Base-by-base conservation (phyloP, 2,329 filamentous ascomycete genomes). In the Aspergillus ruber region DNA sequence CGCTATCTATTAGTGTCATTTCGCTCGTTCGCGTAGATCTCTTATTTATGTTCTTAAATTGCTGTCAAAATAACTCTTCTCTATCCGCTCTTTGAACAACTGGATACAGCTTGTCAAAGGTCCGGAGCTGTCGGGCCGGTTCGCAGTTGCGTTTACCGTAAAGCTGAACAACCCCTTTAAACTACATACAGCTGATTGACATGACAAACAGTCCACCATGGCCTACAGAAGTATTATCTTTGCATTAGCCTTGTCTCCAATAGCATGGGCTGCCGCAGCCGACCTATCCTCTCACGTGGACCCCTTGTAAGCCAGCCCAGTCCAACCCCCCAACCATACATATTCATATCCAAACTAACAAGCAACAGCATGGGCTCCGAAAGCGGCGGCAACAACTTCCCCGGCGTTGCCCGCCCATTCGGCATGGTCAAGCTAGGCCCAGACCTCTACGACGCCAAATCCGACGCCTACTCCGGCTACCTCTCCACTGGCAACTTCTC, bases 401-500 rank as follows among this genome's bases (percentile, higher is more conserved):
- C 70, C 9, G 71, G 70, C 6, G 69, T 58, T 6, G 65, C 64
- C 17, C 57, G 64, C 15, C 71, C 71, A 1, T 74, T 72, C 42
- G 68, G 68, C 3, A 66, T 73, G 47, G 69, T 69, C 38, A 74
- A 74, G 44, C 54, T 72, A 12, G 71, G 71, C 9, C 70, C 71
- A 27, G 71, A 74, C 52, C 65, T 71, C 2, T 51, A 54, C 7
- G 59, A 57, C 6, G 56, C 56, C 3, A 58, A 61, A 18, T 62
- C 60, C n/a, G 69, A 71, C 33, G 57, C 65, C 49, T 72, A 73
- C 56, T 68, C 69, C 9, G 71, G 71, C 0, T 73, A 72, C 52
- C 48, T 64, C 12, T 47, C 60, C 35, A 52, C 63, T 23, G 79
- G 80, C 3, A 73, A 75, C 27, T 77, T 83, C 53, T 78, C 74